Evolutionary conservation across 441 rosid species (phyloP).

Genomic region (Isatis lusitanica): DNA sequence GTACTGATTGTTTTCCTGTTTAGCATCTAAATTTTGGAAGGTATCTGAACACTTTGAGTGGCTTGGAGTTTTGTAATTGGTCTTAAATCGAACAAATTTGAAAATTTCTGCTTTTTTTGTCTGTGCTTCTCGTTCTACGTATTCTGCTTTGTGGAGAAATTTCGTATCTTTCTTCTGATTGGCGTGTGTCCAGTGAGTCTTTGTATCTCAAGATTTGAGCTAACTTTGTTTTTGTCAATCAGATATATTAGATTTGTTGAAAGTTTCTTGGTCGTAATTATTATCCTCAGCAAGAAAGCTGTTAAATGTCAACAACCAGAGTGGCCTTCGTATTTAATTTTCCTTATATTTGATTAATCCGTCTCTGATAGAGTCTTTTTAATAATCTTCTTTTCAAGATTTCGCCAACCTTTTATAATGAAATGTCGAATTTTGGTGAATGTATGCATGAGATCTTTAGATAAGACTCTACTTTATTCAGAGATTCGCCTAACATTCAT

Average conservation of each 20-base stretch:
- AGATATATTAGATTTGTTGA: conserved; percentile 2
- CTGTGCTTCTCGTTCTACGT: not conserved
- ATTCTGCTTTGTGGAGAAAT: not conserved
- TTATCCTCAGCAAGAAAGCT: conserved; percentile 7
- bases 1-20: not conserved
- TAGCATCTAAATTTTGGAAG: conserved; percentile 31
- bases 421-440: not conserved
- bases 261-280: conserved; percentile 1
- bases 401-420: not conserved
- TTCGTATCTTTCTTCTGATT: not conserved
- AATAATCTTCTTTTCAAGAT: conserved; percentile 18
- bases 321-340: not conserved
- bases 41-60: conserved; percentile 9
- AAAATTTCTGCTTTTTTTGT: not conserved
- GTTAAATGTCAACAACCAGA: conserved; percentile 10
- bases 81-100: conserved; percentile 17
- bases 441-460: not conserved
- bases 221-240: not conserved
- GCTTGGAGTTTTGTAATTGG: not conserved
- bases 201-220: conserved; percentile 30
- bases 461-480: not conserved
- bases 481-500: conserved; percentile 6
- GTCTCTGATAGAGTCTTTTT: not conserved
- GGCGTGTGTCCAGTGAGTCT: conserved; percentile 13
- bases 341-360: not conserved